Conservation (phyloP, 306 rosid genomes). For the Rosa chinensis region DNA sequence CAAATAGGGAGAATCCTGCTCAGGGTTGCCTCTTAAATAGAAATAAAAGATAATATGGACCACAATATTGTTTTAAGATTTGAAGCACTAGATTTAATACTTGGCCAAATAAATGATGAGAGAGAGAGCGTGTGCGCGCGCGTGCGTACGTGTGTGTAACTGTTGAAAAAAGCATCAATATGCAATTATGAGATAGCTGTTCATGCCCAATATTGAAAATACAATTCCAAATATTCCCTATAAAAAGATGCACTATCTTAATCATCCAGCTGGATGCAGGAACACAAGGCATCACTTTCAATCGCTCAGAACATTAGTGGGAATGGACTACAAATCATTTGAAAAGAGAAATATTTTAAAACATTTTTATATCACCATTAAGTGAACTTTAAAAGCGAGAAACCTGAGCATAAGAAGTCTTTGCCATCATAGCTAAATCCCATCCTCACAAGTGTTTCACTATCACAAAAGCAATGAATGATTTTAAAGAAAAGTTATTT, state of each 20-base stretch:
- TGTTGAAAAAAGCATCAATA: not conserved
- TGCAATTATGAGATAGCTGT: not conserved
- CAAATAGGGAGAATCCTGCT: not conserved
- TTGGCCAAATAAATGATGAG: not conserved
- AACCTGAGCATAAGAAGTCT: constrained; percentile 93
- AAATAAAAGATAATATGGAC: not conserved
- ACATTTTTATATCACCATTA: constrained; percentile 12
- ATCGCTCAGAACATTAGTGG: not conserved
- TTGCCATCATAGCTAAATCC: constrained; percentile 90
- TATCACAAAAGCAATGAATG: constrained; percentile 37
- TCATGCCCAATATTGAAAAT: not conserved
- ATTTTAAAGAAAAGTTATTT: constrained; percentile 4
- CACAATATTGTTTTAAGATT: not conserved
- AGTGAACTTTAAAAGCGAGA: constrained; percentile 17
- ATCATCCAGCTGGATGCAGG: not conserved
- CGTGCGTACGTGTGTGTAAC: not conserved
- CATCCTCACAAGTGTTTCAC: constrained; percentile 79
- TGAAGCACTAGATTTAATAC: not conserved
- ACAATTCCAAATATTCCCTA: not conserved
- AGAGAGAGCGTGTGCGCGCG: not conserved
- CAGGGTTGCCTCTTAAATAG: not conserved
- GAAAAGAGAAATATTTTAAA: not conserved
- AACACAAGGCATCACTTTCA: not conserved
- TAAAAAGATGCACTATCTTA: not conserved
- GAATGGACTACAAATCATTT: not conserved